Percentiles rank a stretch among this genome's conserved stretches.
Conservation (phyloP, 129 eudicot species). For the Tagetes erecta region DNA sequence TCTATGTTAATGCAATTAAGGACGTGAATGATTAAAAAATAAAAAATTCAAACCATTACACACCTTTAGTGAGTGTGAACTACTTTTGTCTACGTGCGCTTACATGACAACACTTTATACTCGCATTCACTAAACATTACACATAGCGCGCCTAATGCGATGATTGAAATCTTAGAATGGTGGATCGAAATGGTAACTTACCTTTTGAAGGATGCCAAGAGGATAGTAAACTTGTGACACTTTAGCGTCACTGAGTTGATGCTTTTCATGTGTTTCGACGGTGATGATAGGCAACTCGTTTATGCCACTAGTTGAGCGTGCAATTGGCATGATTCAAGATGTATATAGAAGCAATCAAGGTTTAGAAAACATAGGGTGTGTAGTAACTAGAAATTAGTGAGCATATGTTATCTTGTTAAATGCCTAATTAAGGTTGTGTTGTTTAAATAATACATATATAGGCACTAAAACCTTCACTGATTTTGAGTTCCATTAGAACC, state of each 20-base stretch:
- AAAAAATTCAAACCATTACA: no score
- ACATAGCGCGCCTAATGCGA: no score
- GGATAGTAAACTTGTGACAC: conserved; percentile 12
- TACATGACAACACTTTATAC: no score
- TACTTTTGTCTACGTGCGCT: no score
- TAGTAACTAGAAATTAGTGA: background rate
- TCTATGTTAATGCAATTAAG: no score
- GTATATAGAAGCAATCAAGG: background rate
- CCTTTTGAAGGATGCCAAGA: conserved; percentile 22
- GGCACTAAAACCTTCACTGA: conserved; percentile 10
- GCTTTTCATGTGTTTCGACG: conserved; percentile 12
- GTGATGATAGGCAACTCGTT: conserved; percentile 12
- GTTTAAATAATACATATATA: background rate
- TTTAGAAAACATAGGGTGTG: background rate
- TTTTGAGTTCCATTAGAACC: conserved; percentile 11
- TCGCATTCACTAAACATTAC: no score
- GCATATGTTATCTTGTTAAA: background rate
- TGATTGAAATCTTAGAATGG: no score
- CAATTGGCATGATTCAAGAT: conserved; percentile 2
- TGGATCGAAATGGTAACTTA: background rate
- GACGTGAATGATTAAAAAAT: no score
- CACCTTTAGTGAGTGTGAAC: no score
- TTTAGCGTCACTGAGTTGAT: conserved; percentile 1
- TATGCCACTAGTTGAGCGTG: background rate
- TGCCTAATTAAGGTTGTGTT: background rate